phyloP scores from a whole-genome alignment of 495 filamentous ascomycete genomes.

The Chaetomium cochliodes region DNA sequence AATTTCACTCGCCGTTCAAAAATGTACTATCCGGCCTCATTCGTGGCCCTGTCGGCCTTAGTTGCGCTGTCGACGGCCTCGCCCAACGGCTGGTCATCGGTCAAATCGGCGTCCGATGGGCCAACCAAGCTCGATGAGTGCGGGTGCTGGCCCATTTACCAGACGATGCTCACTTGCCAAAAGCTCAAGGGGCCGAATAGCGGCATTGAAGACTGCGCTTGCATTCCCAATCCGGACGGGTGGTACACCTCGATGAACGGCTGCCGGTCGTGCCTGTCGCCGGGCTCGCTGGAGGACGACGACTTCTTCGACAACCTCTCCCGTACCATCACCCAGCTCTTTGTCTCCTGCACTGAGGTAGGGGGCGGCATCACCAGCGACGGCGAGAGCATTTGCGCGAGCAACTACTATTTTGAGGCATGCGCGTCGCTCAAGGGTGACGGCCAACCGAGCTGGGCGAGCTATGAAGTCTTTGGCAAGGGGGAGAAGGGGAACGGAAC shows the following conservation, averaged over 20 bases:
- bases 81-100: slow-evolving; percentile 4
- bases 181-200: slow-evolving; percentile 1
- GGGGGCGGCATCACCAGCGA: slow-evolving; percentile 12
- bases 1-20: too few species aligned
- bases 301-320: slow-evolving; percentile 24
- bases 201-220: slow-evolving; percentile 10
- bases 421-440: slow-evolving; percentile 12
- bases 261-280: slow-evolving; percentile 16
- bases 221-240: slow-evolving; percentile 19
- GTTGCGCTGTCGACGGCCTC: neutral
- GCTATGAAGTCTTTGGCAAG: slow-evolving; percentile 1
- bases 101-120: slow-evolving; percentile 1
- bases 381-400: slow-evolving; percentile 20
- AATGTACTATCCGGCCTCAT: neutral
- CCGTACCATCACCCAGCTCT: slow-evolving; percentile 15
- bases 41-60: slow-evolving; percentile 3
- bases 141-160: slow-evolving; percentile 20
- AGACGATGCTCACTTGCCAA: slow-evolving; percentile 14
- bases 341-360: slow-evolving; percentile 17
- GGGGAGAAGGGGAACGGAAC: slow-evolving; percentile 4
- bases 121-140: slow-evolving; percentile 17
- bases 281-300: slow-evolving; percentile 8
- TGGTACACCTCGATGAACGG: slow-evolving; percentile 19
- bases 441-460: slow-evolving; percentile 19
- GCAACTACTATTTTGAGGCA: slow-evolving; percentile 9